A percentile compares a stretch with the other conserved stretches of the same genome.
Conservation (phyloP, 2,329 filamentous ascomycete genomes). For the Colletotrichum scovillei region DNA sequence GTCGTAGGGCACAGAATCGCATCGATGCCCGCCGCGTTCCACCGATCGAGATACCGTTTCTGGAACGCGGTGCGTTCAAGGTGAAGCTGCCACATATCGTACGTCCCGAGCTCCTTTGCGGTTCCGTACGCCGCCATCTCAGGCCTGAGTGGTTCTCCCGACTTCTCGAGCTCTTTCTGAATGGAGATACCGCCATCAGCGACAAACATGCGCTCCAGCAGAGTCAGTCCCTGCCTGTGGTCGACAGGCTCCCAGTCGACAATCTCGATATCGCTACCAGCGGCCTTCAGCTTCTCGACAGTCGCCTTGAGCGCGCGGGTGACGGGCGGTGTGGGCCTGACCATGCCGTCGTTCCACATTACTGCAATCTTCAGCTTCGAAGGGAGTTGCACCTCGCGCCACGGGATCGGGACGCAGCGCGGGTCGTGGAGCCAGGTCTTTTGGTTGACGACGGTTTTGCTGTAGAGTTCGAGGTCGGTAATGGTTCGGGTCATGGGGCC, state of each 20-base stretch:
- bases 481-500: constrained; percentile 70
- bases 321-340: constrained; percentile 74
- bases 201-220: constrained; percentile 59
- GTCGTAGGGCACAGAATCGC: constrained; percentile 70
- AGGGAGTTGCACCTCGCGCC: constrained; percentile 53
- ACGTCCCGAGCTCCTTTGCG: constrained; percentile 52
- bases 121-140: constrained; percentile 49
- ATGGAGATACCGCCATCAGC: constrained; percentile 59
- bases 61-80: constrained; percentile 57
- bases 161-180: constrained; percentile 49
- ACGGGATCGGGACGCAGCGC: constrained; percentile 69
- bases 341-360: constrained; percentile 73
- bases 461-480: constrained; percentile 66
- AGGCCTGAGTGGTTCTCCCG: constrained; percentile 55
- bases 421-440: constrained; percentile 69
- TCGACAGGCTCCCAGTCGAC: constrained; percentile 61
- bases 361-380: constrained; percentile 66
- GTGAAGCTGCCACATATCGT: constrained; percentile 61
- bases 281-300: constrained; percentile 50
- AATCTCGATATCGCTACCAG: constrained; percentile 63
- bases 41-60: constrained; percentile 58
- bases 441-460: constrained; percentile 59
- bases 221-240: constrained; percentile 48
- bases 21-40: constrained; percentile 64
- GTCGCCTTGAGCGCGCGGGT: constrained; percentile 64